A percentile compares a stretch with the other conserved stretches of the same genome.
phyloP scores from a whole-genome alignment of 164 flowering plant genomes.

The Magnolia kwangsiensis region DNA sequence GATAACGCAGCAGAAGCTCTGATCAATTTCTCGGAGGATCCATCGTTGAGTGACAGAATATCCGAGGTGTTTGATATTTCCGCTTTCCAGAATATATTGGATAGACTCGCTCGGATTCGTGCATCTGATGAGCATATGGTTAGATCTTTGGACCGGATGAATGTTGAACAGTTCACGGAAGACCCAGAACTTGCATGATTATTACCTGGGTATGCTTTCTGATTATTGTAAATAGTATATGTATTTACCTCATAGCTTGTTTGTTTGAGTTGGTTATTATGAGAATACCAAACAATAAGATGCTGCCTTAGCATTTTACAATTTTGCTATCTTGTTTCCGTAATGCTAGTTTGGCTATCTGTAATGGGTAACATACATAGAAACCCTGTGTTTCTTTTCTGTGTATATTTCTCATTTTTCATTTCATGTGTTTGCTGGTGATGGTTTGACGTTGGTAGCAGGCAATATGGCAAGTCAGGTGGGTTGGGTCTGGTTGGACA shows the following conservation, averaged over 20 bases:
- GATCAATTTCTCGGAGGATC: slow-evolving; percentile 42
- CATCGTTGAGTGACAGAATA: slow-evolving; percentile 23
- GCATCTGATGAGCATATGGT: slow-evolving; percentile 30
- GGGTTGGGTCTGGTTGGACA: too few relatives aligned
- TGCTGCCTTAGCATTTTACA: too few relatives aligned
- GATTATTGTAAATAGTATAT: not conserved
- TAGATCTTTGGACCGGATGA: slow-evolving; percentile 35
- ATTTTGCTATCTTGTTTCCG: too few relatives aligned
- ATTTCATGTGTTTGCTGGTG: too few relatives aligned
- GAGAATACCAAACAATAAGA: too few relatives aligned
- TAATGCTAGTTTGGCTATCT: too few relatives aligned
- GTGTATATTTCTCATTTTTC: too few relatives aligned
- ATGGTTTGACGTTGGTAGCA: too few relatives aligned
- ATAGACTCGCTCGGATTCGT: slow-evolving; percentile 27
- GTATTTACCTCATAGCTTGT: not conserved
- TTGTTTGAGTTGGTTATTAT: too few relatives aligned
- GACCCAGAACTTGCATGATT: slow-evolving; percentile 17
- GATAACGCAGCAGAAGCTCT: slow-evolving; percentile 57
- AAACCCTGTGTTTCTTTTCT: too few relatives aligned
- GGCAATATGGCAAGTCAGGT: too few relatives aligned
- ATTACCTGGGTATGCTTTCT: not conserved
- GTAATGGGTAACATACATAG: too few relatives aligned
- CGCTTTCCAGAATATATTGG: slow-evolving; percentile 33
- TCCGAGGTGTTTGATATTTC: slow-evolving; percentile 30
- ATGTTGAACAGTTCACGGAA: slow-evolving; percentile 32